Evolutionary conservation across 2,329 filamentous ascomycete species (phyloP), one percentile per base, ranked within the genome.

Genomic region (Phaeosphaeria sp.): DNA sequence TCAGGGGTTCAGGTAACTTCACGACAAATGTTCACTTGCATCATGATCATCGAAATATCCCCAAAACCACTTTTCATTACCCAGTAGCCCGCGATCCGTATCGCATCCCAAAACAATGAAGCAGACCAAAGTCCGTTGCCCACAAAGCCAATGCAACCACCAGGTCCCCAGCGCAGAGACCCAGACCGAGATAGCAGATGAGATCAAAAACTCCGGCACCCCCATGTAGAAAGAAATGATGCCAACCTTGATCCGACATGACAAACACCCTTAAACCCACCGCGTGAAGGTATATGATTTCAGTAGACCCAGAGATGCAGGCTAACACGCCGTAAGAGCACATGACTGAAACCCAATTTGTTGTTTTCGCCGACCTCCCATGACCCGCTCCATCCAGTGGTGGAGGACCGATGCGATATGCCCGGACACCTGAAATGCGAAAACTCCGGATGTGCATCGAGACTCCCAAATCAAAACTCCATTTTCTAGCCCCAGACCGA

Each of bases 401-500:
- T 75, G 63, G 65, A 75, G 73, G 70, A 74, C 73, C 73, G 72
- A 74, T 67, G 72, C 66, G 60, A 68, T 33, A 76, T 77, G 74
- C 74, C 74, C 71, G 64, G 72, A 78, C 75, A 77, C 75, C 76
- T 74, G 62, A 72, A 77, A 78, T 78, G 76, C 75, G 76, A 74
- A 73, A 78, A 78, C 76, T 77, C 76, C 74, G 67, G 66, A 76
- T 71, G 74, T 74, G 72, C 74, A 73, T 77, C 70, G 64, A 72
- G 57, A 74, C 69, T 73, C 66, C 73, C 65, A 58, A 70, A 69
- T 65, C 67, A 72, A 74, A 72, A 73, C 55, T 72, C 66, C 66
- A 30, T 59, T 51, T 64, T 60, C 71, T 89, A 97, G 69, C 93
- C 93, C 93, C 93, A 98, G 67, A 97, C 94, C 64, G 92, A 96